These are phyloP conservation scores for Talaromyces rugulosus DNA, from an alignment of 2,329 filamentous ascomycete species.

Conservation along the genomic window DNA sequence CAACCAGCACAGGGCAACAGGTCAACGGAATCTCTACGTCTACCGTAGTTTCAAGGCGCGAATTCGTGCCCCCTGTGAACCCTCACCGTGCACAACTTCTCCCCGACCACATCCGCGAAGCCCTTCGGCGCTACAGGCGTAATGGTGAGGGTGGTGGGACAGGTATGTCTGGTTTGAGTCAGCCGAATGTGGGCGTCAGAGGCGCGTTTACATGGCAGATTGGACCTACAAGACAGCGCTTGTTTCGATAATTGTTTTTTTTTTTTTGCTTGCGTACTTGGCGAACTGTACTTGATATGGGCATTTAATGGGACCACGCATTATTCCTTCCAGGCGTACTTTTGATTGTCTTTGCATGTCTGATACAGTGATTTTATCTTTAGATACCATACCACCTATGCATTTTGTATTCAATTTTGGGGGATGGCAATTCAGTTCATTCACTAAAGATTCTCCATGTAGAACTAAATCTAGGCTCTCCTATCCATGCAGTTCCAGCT, in stretches of 20 bases:
- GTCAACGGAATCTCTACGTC: conserved; percentile 17
- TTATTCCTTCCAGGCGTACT: background rate
- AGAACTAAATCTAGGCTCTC: background rate
- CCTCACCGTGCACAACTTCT: conserved; percentile 46
- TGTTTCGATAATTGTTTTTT: conserved; percentile 36
- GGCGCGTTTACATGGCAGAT: conserved; percentile 42
- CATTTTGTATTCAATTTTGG: background rate
- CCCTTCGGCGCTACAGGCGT: conserved; percentile 45
- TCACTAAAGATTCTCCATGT: background rate
- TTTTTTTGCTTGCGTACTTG: background rate
- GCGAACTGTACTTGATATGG: background rate
- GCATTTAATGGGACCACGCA: background rate
- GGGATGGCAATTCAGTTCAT: background rate
- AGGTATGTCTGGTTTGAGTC: conserved; percentile 45
- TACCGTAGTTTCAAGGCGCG: conserved; percentile 12
- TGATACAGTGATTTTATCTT: background rate
- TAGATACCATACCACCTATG: background rate
- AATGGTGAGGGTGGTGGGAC: conserved; percentile 46
- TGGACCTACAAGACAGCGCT: conserved; percentile 37
- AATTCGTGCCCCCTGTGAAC: conserved; percentile 38
- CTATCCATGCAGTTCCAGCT: background rate
- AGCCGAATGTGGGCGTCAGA: conserved; percentile 40
- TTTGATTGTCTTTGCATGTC: background rate
- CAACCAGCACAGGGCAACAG: conserved; percentile 23
- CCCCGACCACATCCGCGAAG: conserved; percentile 48